A percentile compares a stretch with the other conserved stretches of the same genome.
Conservation (phyloP, 2,329 filamentous ascomycete species). For the Amauroascus niger region DNA sequence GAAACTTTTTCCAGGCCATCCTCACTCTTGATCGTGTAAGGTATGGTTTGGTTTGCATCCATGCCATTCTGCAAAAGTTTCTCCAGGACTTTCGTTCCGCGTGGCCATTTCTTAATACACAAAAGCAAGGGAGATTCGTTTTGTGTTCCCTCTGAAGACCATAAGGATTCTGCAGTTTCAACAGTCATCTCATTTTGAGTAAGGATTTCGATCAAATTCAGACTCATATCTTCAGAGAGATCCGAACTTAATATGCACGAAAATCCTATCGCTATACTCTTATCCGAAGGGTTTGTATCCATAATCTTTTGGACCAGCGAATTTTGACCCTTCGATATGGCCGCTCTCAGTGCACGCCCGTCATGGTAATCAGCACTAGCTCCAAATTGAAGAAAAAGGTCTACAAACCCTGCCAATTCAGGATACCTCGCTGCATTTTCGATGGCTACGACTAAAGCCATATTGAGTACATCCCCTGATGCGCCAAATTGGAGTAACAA, state of each 20-base stretch:
- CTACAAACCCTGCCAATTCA: constrained; percentile 37
- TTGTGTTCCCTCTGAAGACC: constrained; percentile 40
- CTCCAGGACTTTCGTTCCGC: constrained; percentile 45
- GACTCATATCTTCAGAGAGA: constrained; percentile 42
- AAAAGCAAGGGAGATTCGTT: constrained; percentile 44
- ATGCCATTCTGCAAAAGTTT: constrained; percentile 49
- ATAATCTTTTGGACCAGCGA: constrained; percentile 23
- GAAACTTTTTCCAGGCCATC: constrained; percentile 48
- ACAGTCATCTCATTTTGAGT: constrained; percentile 18
- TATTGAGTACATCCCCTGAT: constrained; percentile 33
- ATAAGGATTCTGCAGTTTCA: constrained; percentile 18
- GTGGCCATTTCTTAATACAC: constrained; percentile 47
- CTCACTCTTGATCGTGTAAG: constrained; percentile 38
- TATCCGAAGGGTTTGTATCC: constrained; percentile 20
- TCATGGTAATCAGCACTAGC: constrained; percentile 44
- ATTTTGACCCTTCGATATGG: constrained; percentile 46
- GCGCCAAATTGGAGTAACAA: constrained; percentile 37
- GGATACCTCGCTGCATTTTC: constrained; percentile 33
- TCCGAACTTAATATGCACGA: constrained; percentile 48
- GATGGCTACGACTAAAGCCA: constrained; percentile 41
- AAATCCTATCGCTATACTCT: constrained; percentile 46
- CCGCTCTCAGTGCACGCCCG: constrained; percentile 43
- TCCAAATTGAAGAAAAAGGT: constrained; percentile 29
- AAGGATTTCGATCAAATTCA: constrained; percentile 46
- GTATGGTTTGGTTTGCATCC: constrained; percentile 49